A percentile compares a stretch with the other conserved stretches of the same genome.
These are phyloP conservation scores for Chondrus crispus DNA, from an alignment of 23 red algal species.

Conservation along the genomic window DNA sequence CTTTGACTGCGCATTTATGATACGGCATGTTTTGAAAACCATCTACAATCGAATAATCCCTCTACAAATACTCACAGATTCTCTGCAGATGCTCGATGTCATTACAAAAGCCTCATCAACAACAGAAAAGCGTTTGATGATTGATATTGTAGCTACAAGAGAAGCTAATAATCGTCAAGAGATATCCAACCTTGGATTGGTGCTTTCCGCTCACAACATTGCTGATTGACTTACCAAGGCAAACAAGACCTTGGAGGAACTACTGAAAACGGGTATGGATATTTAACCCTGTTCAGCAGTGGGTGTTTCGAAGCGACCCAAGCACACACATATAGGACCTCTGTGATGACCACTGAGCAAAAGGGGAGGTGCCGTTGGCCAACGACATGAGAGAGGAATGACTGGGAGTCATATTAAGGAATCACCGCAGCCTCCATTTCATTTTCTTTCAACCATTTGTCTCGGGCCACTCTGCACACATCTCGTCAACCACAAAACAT, in stretches of 20 bases:
- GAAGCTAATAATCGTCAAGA: background rate
- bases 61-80: background rate
- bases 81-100: background rate
- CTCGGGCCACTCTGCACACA: no score
- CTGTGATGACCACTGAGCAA: no score
- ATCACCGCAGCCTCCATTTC: no score
- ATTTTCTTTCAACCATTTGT: no score
- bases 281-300: background rate
- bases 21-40: background rate
- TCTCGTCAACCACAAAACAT: no score
- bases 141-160: background rate
- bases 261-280: background rate
- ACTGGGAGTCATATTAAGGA: no score
- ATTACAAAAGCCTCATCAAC: background rate
- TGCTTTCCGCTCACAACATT: background rate
- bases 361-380: no score
- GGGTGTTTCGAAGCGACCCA: background rate
- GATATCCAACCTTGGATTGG: background rate
- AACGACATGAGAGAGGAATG: no score
- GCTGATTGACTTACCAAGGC: constrained; percentile 2
- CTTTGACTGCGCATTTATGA: background rate
- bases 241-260: background rate
- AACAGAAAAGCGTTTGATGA: background rate
- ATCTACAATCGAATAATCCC: background rate
- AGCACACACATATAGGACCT: background rate